Evolutionary conservation across 2,329 filamentous ascomycete species (phyloP), one percentile per base, ranked within the genome.

Genomic region (Fusarium xylarioides): DNA sequence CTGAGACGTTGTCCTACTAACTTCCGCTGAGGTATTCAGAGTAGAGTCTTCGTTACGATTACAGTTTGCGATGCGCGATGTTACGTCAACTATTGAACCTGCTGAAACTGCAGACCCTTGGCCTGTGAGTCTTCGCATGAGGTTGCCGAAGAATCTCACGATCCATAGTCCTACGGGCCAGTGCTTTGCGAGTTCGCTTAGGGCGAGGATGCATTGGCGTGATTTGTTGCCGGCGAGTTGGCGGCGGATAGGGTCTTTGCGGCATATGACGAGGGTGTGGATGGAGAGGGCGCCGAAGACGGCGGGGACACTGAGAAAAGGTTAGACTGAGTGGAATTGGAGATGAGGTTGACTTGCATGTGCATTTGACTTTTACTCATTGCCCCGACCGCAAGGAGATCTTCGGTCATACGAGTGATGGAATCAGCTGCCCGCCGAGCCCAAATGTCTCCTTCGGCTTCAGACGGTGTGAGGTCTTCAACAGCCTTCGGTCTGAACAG

Each of bases 141-240:
- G 65, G 4, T 74, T 76, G 1, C 63, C 61, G n/a, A 76, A 76
- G 12, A 74, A 57, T 10, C 62, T 73, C 3, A 67, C 50, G 7
- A 76, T 71, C 74, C 74, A 75, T 21, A 74, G 23, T 3, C 74
- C 71, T 3, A 76, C 72, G 1, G 74, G 74, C 74, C 74, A 76
- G 1, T 52, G 38, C 1, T 76, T 76, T 14, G 74, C 60, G 7
- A 76, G 47, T 14, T 76, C 74, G 0, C 65, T 62, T 4, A 76
- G 43, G 1, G 74, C 74, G 4, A 76, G 62, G 8, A 76, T 76
- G n/a, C 74, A 76, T 44, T 76, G 74, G 0, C 74, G 69, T 7
- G 74, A 74, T 32, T 76, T 76, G 26, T 76, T 76, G 2, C 70
- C 74, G 3, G 74, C 74, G 1, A 76, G 14, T 28, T 76, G 74